Evolutionary conservation across 73 alveolate genomes (phyloP), one percentile per base, ranked within the genome.

Genomic region (Paramecium caudatum): DNA sequence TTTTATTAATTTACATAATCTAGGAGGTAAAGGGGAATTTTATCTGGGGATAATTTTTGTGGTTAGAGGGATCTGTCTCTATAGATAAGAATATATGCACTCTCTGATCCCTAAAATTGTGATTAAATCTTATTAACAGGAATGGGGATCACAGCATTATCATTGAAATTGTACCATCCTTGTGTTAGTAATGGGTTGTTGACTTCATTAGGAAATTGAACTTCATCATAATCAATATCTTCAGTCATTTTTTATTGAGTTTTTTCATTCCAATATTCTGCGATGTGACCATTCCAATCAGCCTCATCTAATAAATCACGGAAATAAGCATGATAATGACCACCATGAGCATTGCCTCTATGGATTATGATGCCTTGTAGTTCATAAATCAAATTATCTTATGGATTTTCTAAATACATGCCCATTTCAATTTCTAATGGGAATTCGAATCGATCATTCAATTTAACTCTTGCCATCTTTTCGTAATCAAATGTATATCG

Each of bases 81-180:
- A 91, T 97, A 98, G 41, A 97, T 88, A 48, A 97, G 83, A 92
- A 97, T 98, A 78, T 97, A 98, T 0, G 99, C 99, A 96, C 96
- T 97, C 68, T 97, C 98, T 48, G 82, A 37, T 27, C 93, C 93
- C 48, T 98, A 98, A 90, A 96, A 98, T 37, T 94, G 92, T 74
- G 95, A 90, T 82, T 94, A 91, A 1, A 98, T 82, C 47, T 95
- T 96, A 21, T 98, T 98, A 6, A 97, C 92, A 1, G 94, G 94
- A 62, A 98, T 96, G 0, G 99, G 96, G 2, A 96, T 90, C 16
- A 98, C 98, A 3, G 93, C 34, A 1, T 98, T 90, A 91, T 98
- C 99, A 90, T 98, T 95, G 87, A 98, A 98, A 83, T 98, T 99
- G 82, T 85, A 98, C 99, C 99, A 98, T 84, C 94, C 94, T 47